Evolutionary conservation across 306 rosid genomes (phyloP).

Genomic region (Acacia melanoxylon): DNA sequence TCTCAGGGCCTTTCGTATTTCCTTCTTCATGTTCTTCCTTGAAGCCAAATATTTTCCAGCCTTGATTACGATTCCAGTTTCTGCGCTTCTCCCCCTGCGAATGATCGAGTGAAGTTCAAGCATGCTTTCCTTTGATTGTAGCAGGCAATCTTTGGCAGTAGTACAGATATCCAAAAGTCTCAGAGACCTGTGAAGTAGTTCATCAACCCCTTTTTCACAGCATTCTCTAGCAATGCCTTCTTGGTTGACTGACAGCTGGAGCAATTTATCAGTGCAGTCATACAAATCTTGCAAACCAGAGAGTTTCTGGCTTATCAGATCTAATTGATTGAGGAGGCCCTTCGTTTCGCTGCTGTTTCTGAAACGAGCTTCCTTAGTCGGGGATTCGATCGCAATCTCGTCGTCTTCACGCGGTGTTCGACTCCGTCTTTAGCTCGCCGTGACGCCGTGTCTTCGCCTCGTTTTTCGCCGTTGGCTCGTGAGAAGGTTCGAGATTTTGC

Average conservation of each 20-base stretch:
- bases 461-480: too few species aligned
- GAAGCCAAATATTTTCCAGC: constrained; percentile 28
- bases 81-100: constrained; percentile 13
- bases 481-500: too few species aligned
- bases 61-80: background rate
- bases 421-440: too few species aligned
- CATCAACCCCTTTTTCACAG: constrained; percentile 9
- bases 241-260: constrained; percentile 18
- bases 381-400: too few species aligned
- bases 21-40: constrained; percentile 24
- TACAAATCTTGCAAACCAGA: constrained; percentile 31
- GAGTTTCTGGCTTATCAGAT: constrained; percentile 18
- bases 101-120: constrained; percentile 12
- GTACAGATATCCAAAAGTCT: constrained; percentile 27
- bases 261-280: constrained; percentile 32
- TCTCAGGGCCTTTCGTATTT: constrained; percentile 15
- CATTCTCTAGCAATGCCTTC: constrained; percentile 25
- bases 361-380: too few species aligned
- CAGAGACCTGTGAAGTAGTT: constrained; percentile 29
- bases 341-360: too few species aligned
- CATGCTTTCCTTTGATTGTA: constrained; percentile 31
- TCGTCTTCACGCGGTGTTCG: too few species aligned
- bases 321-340: too few species aligned
- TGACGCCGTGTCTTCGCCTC: too few species aligned
- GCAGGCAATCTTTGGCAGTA: constrained; percentile 21